phyloP scores from a whole-genome alignment of 129 eudicot species.

The Glebionis coronaria region DNA sequence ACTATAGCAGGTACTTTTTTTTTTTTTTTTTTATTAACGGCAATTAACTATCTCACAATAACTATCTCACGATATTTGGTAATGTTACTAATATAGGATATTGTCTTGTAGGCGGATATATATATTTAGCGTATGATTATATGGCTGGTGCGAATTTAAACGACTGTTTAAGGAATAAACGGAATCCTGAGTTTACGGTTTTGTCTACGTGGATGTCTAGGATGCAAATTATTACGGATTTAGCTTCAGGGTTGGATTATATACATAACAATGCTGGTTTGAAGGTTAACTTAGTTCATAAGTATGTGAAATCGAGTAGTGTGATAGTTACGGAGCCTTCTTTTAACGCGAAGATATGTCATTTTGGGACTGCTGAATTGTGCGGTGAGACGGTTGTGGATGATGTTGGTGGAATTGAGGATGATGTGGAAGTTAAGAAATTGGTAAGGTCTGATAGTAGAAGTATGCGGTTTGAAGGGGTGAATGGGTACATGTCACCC shows the following conservation, averaged over 20 bases:
- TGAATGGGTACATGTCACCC: constrained; percentile 87
- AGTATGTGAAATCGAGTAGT: constrained; percentile 76
- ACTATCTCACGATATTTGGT: no score
- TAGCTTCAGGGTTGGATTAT: constrained; percentile 83
- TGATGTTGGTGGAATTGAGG: constrained; percentile 19
- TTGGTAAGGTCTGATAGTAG: constrained; percentile 36
- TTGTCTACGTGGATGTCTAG: constrained; percentile 82
- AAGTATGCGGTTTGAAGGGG: constrained; percentile 53
- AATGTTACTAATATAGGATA: no score
- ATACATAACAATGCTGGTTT: constrained; percentile 71
- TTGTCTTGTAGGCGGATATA: constrained; percentile 40
- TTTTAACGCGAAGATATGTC: constrained; percentile 72
- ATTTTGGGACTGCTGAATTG: constrained; percentile 90
- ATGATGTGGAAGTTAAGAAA: constrained; percentile 15
- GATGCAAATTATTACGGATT: constrained; percentile 71
- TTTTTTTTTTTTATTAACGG: no score
- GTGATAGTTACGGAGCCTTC: constrained; percentile 87
- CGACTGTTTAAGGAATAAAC: constrained; percentile 61
- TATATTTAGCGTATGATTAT: constrained; percentile 74
- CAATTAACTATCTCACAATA: no score
- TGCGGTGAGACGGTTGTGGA: constrained; percentile 64
- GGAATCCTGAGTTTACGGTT: constrained; percentile 69
- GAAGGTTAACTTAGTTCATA: constrained; percentile 54
- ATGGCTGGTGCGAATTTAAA: constrained; percentile 55
- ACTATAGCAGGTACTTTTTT: constrained; percentile 38